Percentiles rank a stretch among this genome's conserved stretches.
Conservation (phyloP, 345 rosid genomes). For the Pistacia integerrima region DNA sequence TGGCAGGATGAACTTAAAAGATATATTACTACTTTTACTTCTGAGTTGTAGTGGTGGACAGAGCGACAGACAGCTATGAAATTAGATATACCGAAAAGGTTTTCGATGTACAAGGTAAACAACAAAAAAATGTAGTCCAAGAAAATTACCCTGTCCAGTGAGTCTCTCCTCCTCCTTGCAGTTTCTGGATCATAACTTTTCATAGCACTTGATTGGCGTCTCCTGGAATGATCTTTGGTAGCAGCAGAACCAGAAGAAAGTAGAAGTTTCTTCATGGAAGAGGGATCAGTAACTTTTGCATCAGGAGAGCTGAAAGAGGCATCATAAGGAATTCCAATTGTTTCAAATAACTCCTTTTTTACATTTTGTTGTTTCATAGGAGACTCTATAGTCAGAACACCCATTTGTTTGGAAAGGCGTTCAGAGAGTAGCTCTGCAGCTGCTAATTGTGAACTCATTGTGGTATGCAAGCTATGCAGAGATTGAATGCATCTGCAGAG, state of each 20-base stretch:
- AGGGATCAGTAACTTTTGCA: constrained; percentile 40
- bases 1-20: background rate
- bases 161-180: constrained; percentile 88
- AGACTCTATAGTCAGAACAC: constrained; percentile 64
- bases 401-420: constrained; percentile 85
- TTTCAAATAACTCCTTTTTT: constrained; percentile 83
- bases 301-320: constrained; percentile 77
- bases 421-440: constrained; percentile 92
- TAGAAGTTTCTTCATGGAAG: constrained; percentile 45
- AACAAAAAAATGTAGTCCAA: constrained; percentile 6
- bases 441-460: constrained; percentile 73
- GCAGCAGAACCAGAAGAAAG: constrained; percentile 60
- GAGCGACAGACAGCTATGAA: constrained; percentile 15
- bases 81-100: background rate
- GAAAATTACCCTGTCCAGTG: constrained; percentile 68
- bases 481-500: constrained; percentile 66
- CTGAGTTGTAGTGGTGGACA: background rate
- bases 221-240: constrained; percentile 56
- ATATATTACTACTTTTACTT: background rate
- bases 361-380: constrained; percentile 63
- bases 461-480: constrained; percentile 71
- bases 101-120: constrained; percentile 5
- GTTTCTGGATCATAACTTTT: constrained; percentile 74
- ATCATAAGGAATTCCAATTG: constrained; percentile 84
- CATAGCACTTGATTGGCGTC: constrained; percentile 54